phyloP scores from a whole-genome alignment of 345 rosid species.

The Lagerstroemia speciosa region DNA sequence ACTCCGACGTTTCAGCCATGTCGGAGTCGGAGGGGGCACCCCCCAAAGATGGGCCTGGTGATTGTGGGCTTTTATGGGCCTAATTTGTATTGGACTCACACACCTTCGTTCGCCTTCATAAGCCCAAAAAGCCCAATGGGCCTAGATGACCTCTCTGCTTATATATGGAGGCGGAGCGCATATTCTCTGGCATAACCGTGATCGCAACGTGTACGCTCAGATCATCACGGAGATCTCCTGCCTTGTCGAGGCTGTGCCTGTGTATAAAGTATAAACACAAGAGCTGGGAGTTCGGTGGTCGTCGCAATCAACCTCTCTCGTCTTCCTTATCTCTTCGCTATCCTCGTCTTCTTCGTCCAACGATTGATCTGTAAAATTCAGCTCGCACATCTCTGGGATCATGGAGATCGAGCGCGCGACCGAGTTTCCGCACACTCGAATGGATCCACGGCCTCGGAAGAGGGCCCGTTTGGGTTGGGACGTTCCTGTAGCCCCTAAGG shows the following conservation, averaged over 20 bases:
- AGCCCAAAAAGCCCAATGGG: neutral
- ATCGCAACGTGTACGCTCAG: neutral
- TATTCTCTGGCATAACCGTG: neutral
- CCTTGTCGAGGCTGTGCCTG: no score
- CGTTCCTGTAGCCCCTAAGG: conserved; percentile 58
- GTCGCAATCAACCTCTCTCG: neutral
- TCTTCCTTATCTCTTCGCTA: neutral
- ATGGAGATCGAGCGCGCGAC: conserved; percentile 91
- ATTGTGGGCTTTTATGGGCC: no score
- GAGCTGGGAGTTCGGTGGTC: neutral
- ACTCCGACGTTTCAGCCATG: no score
- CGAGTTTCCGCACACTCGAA: conserved; percentile 55
- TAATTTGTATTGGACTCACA: neutral
- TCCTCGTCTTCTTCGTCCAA: neutral
- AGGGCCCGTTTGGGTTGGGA: conserved; percentile 93
- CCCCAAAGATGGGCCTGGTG: no score
- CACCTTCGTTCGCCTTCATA: neutral
- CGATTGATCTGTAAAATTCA: conserved; percentile 1
- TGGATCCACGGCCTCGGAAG: conserved; percentile 83
- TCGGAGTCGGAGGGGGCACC: no score
- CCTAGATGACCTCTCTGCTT: no score
- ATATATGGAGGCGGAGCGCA: neutral
- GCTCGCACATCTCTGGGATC: conserved; percentile 4
- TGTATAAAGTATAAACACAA: neutral
- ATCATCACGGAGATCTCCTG: neutral